Conservation (phyloP, 768 basidiomycete genomes). For the Kwoniella botswanensis region DNA sequence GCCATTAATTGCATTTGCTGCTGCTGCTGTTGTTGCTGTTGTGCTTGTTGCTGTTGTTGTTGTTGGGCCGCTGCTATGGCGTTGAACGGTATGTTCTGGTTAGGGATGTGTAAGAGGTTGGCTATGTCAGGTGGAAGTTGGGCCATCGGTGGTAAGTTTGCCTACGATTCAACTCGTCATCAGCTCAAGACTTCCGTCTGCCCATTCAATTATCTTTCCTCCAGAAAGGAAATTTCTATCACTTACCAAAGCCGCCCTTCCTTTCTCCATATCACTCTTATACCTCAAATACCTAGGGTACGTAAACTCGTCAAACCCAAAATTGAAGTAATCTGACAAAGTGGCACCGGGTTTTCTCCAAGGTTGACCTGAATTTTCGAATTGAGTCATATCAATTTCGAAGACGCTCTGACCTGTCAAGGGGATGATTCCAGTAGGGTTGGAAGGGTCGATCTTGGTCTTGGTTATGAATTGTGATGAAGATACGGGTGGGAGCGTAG, state of each 20-base stretch:
- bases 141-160: slow-evolving; percentile 27
- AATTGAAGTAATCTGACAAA: slow-evolving; percentile 98
- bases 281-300: slow-evolving; percentile 80
- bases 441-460: slow-evolving; percentile 73
- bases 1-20: slow-evolving; percentile 58
- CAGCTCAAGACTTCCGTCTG: neutral
- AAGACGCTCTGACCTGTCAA: slow-evolving; percentile 65
- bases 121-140: slow-evolving; percentile 23
- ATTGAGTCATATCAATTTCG: slow-evolving; percentile 72
- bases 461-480: slow-evolving; percentile 64
- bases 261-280: slow-evolving; percentile 55
- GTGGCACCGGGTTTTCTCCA: slow-evolving; percentile 93
- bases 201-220: too few species aligned
- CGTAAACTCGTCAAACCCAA: slow-evolving; percentile 94
- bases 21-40: slow-evolving; percentile 23
- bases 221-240: neutral
- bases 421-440: slow-evolving; percentile 69
- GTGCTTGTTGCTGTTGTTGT: slow-evolving; percentile 3
- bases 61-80: slow-evolving; percentile 7
- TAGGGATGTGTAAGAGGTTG: slow-evolving; percentile 23
- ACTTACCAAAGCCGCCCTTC: slow-evolving; percentile 49
- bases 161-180: neutral
- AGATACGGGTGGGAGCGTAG: slow-evolving; percentile 51
- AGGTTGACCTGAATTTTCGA: slow-evolving; percentile 71
- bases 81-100: slow-evolving; percentile 17